These are phyloP conservation scores for Ustilago trichophora DNA, from an alignment of 1,284 basidiomycete species.

Conservation along the genomic window DNA sequence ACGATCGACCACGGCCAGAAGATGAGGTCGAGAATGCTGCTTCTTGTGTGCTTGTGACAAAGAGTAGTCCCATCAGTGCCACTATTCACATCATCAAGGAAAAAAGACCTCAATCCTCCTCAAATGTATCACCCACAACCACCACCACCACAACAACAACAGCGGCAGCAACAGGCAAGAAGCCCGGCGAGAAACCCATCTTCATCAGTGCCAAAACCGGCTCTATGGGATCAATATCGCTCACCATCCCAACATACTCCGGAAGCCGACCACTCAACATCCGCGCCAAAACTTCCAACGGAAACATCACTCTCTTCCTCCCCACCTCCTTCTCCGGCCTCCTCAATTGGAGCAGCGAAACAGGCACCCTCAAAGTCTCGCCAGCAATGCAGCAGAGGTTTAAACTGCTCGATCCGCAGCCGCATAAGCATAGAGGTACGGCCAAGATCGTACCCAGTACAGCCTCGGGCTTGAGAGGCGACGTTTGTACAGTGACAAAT, in stretches of 20 bases:
- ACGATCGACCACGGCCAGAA: constrained; percentile 36
- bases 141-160: no score
- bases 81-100: constrained; percentile 38
- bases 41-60: constrained; percentile 44
- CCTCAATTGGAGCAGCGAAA: constrained; percentile 52
- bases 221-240: constrained; percentile 21
- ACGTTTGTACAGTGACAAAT: constrained; percentile 40
- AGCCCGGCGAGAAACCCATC: constrained; percentile 26
- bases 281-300: constrained; percentile 36
- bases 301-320: constrained; percentile 47
- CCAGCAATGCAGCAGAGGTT: constrained; percentile 32
- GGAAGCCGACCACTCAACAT: constrained; percentile 50
- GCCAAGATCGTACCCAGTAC: constrained; percentile 44
- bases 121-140: no score
- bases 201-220: constrained; percentile 35
- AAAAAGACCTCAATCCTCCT: neutral
- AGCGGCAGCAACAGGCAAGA: neutral
- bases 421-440: constrained; percentile 51
- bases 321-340: constrained; percentile 54
- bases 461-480: constrained; percentile 42
- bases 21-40: constrained; percentile 26
- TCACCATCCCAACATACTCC: constrained; percentile 43
- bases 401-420: constrained; percentile 33
- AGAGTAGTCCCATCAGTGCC: constrained; percentile 45
- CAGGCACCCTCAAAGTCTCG: constrained; percentile 51